phyloP scores from a whole-genome alignment of 1,284 basidiomycete genomes.

The Irpex sp. region DNA sequence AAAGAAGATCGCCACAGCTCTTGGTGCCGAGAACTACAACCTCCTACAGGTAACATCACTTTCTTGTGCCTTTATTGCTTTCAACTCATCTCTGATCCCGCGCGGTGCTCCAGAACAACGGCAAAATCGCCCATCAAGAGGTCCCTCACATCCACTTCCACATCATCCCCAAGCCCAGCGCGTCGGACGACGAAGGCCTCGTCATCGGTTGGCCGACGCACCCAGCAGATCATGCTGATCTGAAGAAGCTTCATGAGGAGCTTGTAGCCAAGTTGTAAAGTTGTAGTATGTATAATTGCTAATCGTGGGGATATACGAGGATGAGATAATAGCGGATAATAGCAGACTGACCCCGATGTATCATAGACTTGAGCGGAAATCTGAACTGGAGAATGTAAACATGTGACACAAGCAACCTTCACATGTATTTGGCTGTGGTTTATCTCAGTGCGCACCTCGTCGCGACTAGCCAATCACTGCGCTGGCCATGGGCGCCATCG shows the following conservation, averaged over 20 bases:
- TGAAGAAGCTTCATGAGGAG: slow-evolving; percentile 55
- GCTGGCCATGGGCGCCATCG: too few relatives aligned
- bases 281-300: background rate
- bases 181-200: slow-evolving; percentile 61
- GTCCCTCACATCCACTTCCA: slow-evolving; percentile 90
- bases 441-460: too few relatives aligned
- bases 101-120: slow-evolving; percentile 67
- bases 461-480: too few relatives aligned
- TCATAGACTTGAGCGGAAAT: background rate
- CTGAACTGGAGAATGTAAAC: too few relatives aligned
- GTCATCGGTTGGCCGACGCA: slow-evolving; percentile 73
- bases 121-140: slow-evolving; percentile 75
- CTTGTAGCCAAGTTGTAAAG: slow-evolving; percentile 53
- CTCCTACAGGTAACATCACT: slow-evolving; percentile 55
- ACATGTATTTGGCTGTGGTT: too few relatives aligned
- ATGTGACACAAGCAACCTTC: too few relatives aligned
- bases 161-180: slow-evolving; percentile 82
- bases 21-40: slow-evolving; percentile 80
- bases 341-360: background rate
- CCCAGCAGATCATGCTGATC: slow-evolving; percentile 53
- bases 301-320: background rate
- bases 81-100: background rate
- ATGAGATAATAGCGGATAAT: background rate
- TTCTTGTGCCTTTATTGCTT: background rate
- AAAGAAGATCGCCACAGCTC: slow-evolving; percentile 84